Percentiles rank a stretch among this genome's conserved stretches.
These are phyloP conservation scores for Phytophthora crassamura DNA, from an alignment of 352 stramenopile species.

Conservation along the genomic window DNA sequence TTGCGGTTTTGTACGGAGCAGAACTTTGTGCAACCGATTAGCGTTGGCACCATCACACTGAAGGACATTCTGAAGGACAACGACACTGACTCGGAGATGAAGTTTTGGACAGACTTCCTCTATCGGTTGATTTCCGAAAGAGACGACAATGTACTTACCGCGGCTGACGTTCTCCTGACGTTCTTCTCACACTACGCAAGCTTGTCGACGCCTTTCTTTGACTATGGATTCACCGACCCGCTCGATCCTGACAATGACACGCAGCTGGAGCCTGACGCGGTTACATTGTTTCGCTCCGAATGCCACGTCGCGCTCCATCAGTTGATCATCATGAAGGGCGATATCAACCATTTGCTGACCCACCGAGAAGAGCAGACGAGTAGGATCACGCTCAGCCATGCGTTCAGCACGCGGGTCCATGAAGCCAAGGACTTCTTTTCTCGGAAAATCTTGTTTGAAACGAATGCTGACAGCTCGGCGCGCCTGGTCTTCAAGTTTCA, in stretches of 20 bases:
- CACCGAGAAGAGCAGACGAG: constrained; percentile 61
- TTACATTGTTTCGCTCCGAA: constrained; percentile 61
- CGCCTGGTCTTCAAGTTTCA: constrained; percentile 54
- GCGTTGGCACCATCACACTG: constrained; percentile 42
- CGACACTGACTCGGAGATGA: constrained; percentile 61
- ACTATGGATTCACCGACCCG: constrained; percentile 67
- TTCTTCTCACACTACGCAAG: constrained; percentile 71
- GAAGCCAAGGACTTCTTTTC: constrained; percentile 70
- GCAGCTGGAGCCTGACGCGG: constrained; percentile 45
- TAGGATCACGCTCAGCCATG: constrained; percentile 75
- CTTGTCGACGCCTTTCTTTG: constrained; percentile 46
- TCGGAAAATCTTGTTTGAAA: constrained; percentile 68
- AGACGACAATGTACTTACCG: constrained; percentile 39
- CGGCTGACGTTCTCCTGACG: constrained; percentile 59
- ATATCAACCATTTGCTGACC: constrained; percentile 63
- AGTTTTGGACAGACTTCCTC: constrained; percentile 70
- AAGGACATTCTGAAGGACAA: constrained; percentile 45
- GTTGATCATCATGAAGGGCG: constrained; percentile 62
- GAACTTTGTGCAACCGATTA: constrained; percentile 53
- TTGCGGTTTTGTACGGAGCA: constrained; percentile 65
- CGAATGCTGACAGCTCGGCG: constrained; percentile 40
- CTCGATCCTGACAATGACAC: constrained; percentile 75
- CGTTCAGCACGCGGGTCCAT: constrained; percentile 66
- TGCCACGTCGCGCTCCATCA: constrained; percentile 74
- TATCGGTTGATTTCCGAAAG: constrained; percentile 45